A percentile compares a stretch with the other conserved stretches of the same genome.
phyloP scores from a whole-genome alignment of 2,329 filamentous ascomycete species.

The Aureobasidium leucospermi region DNA sequence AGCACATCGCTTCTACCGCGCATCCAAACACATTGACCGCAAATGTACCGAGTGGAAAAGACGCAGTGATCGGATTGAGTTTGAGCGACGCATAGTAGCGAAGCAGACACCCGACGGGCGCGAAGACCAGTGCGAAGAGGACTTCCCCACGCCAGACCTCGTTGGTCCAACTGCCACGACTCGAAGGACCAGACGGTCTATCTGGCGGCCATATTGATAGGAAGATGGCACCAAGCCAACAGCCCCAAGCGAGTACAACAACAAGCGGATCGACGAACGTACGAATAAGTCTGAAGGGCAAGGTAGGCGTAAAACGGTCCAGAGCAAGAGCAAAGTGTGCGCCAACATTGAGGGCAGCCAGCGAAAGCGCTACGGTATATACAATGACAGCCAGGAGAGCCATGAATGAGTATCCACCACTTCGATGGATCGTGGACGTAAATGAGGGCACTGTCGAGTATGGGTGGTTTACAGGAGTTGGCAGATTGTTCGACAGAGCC shows the following conservation, averaged over 20 bases:
- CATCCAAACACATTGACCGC: conserved; percentile 73
- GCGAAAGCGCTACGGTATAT: conserved; percentile 61
- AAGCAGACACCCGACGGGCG: conserved; percentile 67
- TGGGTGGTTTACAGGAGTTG: conserved; percentile 41
- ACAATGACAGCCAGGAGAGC: conserved; percentile 71
- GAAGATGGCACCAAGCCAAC: conserved; percentile 71
- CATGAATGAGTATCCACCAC: conserved; percentile 75
- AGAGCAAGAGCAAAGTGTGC: conserved; percentile 64
- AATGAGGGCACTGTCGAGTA: conserved; percentile 22
- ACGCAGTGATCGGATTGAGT: conserved; percentile 59
- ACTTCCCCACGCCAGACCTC: conserved; percentile 68
- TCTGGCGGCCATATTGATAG: conserved; percentile 66
- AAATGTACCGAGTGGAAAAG: conserved; percentile 84
- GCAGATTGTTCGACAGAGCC: conserved; percentile 67
- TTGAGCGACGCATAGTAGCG: conserved; percentile 65
- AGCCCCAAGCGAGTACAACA: conserved; percentile 60
- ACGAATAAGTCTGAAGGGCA: conserved; percentile 52
- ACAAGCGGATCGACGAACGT: conserved; percentile 56
- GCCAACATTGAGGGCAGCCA: conserved; percentile 63
- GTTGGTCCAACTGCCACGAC: conserved; percentile 27
- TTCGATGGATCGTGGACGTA: conserved; percentile 39
- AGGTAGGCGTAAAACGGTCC: conserved; percentile 50
- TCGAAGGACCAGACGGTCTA: conserved; percentile 28
- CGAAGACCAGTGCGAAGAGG: conserved; percentile 72
- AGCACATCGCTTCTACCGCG: conserved; percentile 65